These are phyloP conservation scores for Canavalia gladiata DNA, from an alignment of 306 rosid genomes.

Conservation along the genomic window DNA sequence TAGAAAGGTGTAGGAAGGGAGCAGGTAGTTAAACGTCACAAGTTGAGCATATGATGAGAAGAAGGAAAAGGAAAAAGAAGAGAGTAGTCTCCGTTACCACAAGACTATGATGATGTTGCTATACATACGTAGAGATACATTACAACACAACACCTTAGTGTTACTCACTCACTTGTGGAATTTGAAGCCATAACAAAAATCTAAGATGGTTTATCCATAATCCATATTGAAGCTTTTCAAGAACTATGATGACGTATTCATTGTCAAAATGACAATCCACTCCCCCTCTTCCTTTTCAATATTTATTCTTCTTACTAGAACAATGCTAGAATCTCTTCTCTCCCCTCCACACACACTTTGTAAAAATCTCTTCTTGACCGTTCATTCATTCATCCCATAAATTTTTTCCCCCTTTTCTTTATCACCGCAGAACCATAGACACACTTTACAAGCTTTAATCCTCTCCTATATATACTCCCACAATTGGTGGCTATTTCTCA, in stretches of 20 bases:
- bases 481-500: slow-evolving; percentile 45
- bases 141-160: background rate
- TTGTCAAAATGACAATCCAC: slow-evolving; percentile 14
- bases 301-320: background rate
- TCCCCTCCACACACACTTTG: background rate
- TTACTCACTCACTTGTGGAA: background rate
- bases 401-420: slow-evolving; percentile 37
- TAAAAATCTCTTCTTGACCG: slow-evolving; percentile 46
- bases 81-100: no score
- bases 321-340: background rate
- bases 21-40: no score
- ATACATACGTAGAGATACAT: background rate
- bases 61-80: no score
- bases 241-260: no score
- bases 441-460: slow-evolving; percentile 35
- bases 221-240: slow-evolving; percentile 9
- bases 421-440: slow-evolving; percentile 62
- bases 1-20: no score
- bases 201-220: background rate
- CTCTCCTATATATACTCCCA: background rate
- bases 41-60: no score
- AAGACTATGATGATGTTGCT: background rate
- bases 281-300: background rate
- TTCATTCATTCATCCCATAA: slow-evolving; percentile 39
- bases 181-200: background rate